These are phyloP conservation scores for Scheffersomyces insectosa DNA, from an alignment of 1,139 yeast genomes.

Conservation along the genomic window DNA sequence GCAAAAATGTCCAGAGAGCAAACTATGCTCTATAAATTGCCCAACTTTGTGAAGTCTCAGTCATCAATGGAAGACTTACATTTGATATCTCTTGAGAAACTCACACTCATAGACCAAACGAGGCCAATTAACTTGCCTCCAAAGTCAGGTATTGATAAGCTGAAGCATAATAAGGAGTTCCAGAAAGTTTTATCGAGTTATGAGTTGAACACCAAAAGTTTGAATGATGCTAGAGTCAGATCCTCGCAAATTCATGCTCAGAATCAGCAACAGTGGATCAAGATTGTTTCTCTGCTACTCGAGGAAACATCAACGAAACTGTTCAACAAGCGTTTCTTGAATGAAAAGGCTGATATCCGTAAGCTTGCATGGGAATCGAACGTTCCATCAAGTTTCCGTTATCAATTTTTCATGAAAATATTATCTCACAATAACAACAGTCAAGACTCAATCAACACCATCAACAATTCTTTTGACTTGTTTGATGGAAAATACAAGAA, in stretches of 20 bases:
- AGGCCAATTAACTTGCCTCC: constrained; percentile 52
- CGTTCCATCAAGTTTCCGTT: constrained; percentile 29
- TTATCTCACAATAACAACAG: constrained; percentile 18
- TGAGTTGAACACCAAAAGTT: constrained; percentile 27
- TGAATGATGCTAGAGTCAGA: constrained; percentile 22
- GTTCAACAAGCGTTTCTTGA: constrained; percentile 27
- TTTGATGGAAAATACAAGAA: constrained; percentile 22
- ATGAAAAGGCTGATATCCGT: constrained; percentile 33
- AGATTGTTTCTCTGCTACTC: constrained; percentile 16
- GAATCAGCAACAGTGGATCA: constrained; percentile 31
- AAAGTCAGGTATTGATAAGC: constrained; percentile 33
- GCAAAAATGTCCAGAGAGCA: constrained; percentile 36
- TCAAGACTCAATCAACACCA: constrained; percentile 17
- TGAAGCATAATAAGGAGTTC: constrained; percentile 42
- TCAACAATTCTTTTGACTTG: constrained; percentile 18
- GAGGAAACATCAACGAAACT: constrained; percentile 18
- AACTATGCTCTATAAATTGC: constrained; percentile 37
- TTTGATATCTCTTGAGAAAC: constrained; percentile 44
- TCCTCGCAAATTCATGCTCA: constrained; percentile 17
- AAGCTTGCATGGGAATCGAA: constrained; percentile 43
- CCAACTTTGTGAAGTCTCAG: constrained; percentile 41
- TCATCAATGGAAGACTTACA: constrained; percentile 44
- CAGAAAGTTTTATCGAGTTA: constrained; percentile 32
- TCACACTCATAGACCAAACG: constrained; percentile 41
- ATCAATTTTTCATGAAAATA: constrained; percentile 29